Evolutionary conservation across 331 rosid genomes (phyloP).

Genomic region (Pyrus hybrid): DNA sequence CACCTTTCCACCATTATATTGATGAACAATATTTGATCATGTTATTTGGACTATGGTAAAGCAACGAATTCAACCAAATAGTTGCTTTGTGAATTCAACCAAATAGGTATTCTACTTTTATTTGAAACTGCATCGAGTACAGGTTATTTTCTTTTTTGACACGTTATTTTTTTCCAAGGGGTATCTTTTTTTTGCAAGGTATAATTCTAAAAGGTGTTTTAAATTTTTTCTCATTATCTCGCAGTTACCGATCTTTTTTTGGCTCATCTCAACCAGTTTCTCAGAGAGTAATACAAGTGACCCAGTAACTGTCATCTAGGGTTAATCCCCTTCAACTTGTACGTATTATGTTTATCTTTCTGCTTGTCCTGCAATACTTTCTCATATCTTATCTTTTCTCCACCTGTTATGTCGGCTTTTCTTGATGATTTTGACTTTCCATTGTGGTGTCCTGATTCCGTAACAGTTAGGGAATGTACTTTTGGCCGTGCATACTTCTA

Average conservation of each 20-base stretch:
- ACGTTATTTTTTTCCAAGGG: background rate
- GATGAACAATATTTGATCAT: background rate
- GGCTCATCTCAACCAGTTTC: slow-evolving; percentile 85
- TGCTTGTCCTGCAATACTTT: too few species aligned
- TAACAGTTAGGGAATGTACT: too few species aligned
- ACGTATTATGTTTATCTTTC: too few species aligned
- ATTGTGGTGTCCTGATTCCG: too few species aligned
- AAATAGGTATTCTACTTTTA: too few species aligned
- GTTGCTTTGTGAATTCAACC: background rate
- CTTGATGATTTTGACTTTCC: too few species aligned
- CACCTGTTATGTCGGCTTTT: too few species aligned
- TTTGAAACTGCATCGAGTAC: too few species aligned
- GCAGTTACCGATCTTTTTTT: slow-evolving; percentile 89
- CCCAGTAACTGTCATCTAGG: slow-evolving; percentile 49
- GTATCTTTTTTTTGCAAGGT: background rate
- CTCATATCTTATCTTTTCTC: too few species aligned
- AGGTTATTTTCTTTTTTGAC: background rate
- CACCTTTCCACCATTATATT: background rate
- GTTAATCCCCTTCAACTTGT: too few species aligned
- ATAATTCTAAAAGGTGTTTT: background rate
- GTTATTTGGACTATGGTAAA: background rate
- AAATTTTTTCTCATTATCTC: slow-evolving; percentile 2
- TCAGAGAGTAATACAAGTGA: slow-evolving; percentile 82
- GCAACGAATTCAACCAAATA: background rate
- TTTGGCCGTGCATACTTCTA: too few species aligned